phyloP scores from a whole-genome alignment of 768 basidiomycete species.

The Mycena alexandri region DNA sequence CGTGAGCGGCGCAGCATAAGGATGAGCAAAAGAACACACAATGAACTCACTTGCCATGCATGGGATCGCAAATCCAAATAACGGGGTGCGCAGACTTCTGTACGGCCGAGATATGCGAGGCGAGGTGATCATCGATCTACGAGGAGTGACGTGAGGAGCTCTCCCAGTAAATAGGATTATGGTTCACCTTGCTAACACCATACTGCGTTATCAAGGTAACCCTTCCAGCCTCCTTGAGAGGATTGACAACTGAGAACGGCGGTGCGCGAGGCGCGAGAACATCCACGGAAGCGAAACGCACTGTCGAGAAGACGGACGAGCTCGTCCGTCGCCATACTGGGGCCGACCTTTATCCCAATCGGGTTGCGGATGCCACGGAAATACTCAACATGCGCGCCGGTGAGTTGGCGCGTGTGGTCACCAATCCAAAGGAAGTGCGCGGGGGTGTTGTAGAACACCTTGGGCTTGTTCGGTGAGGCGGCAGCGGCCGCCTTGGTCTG shows the following conservation, averaged over 20 bases:
- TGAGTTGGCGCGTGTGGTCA: slow-evolving; percentile 92
- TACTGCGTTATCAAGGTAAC: slow-evolving; percentile 95
- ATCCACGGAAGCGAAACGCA: slow-evolving; percentile 51
- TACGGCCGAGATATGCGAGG: slow-evolving; percentile 86
- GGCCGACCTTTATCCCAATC: slow-evolving; percentile 96
- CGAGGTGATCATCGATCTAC: slow-evolving; percentile 81
- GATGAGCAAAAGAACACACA: too few relatives aligned
- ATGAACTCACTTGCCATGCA: slow-evolving; percentile 92
- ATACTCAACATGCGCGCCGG: slow-evolving; percentile 96
- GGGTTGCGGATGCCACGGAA: slow-evolving; percentile 94
- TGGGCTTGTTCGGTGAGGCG: slow-evolving; percentile 22
- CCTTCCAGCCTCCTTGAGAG: slow-evolving; percentile 82
- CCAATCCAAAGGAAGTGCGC: slow-evolving; percentile 98
- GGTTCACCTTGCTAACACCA: slow-evolving; percentile 83
- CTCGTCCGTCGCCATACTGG: slow-evolving; percentile 85
- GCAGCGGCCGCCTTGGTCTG: slow-evolving; percentile 27
- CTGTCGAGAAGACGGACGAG: slow-evolving; percentile 81
- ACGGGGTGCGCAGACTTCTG: slow-evolving; percentile 87
- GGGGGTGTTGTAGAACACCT: slow-evolving; percentile 87
- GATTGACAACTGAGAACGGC: slow-evolving; percentile 83
- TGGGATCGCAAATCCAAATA: slow-evolving; percentile 96
- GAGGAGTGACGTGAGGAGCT: too few relatives aligned
- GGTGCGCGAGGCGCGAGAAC: not conserved
- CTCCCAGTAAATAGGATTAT: too few relatives aligned
- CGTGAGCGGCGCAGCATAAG: not conserved